phyloP scores from a whole-genome alignment of 257 asterid genomes.

The Verbena officinalis region DNA sequence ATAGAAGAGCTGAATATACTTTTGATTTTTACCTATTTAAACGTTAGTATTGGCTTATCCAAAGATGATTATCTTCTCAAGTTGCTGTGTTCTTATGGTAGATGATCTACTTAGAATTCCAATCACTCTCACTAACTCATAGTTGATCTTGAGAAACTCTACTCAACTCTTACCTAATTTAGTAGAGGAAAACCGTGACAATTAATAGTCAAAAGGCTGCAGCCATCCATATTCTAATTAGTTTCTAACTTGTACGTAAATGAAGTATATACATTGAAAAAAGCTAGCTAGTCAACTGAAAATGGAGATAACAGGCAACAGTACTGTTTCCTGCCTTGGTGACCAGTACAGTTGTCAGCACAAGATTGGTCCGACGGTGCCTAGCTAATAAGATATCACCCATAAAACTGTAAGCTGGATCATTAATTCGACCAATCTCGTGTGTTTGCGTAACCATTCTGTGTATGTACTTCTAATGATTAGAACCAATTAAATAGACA shows the following conservation, averaged over 20 bases:
- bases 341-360: neutral
- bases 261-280: too few relatives aligned
- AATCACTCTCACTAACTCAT: neutral
- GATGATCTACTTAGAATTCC: neutral
- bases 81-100: neutral
- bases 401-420: too few relatives aligned
- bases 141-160: neutral
- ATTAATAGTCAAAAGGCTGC: neutral
- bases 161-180: neutral
- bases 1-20: neutral
- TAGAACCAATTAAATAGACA: neutral
- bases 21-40: neutral
- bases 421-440: neutral
- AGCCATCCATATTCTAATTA: neutral
- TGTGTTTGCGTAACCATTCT: neutral
- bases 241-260: too few relatives aligned
- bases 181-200: neutral
- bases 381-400: neutral
- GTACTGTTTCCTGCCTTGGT: neutral
- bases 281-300: neutral
- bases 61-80: neutral
- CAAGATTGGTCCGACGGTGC: constrained; percentile 17
- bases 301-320: neutral
- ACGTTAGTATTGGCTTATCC: too few relatives aligned
- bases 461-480: constrained; percentile 1